Evolutionary conservation across 768 basidiomycete species (phyloP).

Genomic region (Nidula microcarpa): DNA sequence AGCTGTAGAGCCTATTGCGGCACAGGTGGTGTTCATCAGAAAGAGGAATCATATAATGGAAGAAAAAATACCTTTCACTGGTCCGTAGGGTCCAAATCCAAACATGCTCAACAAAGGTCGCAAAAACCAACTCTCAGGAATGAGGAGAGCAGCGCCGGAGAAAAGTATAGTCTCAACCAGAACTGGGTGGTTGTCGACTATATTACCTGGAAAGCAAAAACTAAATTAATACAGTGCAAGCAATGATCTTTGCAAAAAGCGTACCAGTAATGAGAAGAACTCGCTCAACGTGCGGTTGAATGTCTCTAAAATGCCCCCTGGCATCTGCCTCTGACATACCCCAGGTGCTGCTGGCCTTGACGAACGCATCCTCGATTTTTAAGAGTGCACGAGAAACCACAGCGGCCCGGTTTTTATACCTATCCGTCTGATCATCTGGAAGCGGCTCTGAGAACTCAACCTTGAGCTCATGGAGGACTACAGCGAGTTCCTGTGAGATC

Average conservation of each 20-base stretch:
- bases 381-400: slow-evolving; percentile 16
- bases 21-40: neutral
- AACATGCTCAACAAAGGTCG: slow-evolving; percentile 25
- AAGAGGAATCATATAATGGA: neutral
- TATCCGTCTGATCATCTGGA: slow-evolving; percentile 20
- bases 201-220: slow-evolving; percentile 18
- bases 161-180: slow-evolving; percentile 19
- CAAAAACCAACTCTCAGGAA: slow-evolving; percentile 25
- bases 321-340: slow-evolving; percentile 19
- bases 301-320: slow-evolving; percentile 11
- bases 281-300: slow-evolving; percentile 17
- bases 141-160: slow-evolving; percentile 14
- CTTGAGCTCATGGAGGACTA: slow-evolving; percentile 14
- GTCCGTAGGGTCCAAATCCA: slow-evolving; percentile 31
- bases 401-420: slow-evolving; percentile 17
- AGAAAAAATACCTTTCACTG: slow-evolving; percentile 22
- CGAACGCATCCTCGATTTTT: slow-evolving; percentile 18
- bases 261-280: slow-evolving; percentile 21
- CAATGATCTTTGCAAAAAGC: neutral
- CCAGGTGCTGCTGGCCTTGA: slow-evolving; percentile 13
- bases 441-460: slow-evolving; percentile 25
- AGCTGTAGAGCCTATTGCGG: slow-evolving; percentile 30
- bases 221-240: neutral
- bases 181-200: slow-evolving; percentile 30
- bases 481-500: slow-evolving; percentile 13